These are phyloP conservation scores for Neoboletus magnificus DNA, from an alignment of 768 basidiomycete genomes.

Conservation along the genomic window DNA sequence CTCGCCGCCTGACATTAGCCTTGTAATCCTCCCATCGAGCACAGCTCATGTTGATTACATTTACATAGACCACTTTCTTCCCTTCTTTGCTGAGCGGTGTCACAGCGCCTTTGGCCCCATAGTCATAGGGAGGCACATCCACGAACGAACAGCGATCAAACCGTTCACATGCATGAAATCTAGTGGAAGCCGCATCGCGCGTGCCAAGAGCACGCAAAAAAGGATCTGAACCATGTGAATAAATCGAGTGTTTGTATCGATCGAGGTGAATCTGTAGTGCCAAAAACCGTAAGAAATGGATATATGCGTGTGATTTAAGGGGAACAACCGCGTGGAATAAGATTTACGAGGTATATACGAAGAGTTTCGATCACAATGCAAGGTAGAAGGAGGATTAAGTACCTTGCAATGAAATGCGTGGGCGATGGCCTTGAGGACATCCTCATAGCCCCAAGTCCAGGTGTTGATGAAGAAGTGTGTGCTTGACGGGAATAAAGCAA, in stretches of 20 bases:
- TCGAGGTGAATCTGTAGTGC: constrained; percentile 77
- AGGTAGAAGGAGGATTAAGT: not conserved
- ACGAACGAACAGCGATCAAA: constrained; percentile 70
- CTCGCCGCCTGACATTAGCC: constrained; percentile 36
- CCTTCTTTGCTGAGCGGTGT: constrained; percentile 41
- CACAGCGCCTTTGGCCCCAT: not conserved
- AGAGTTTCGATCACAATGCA: not conserved
- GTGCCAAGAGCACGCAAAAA: constrained; percentile 61
- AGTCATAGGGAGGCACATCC: constrained; percentile 34
- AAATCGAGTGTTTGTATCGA: constrained; percentile 78
- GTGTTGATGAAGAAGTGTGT: constrained; percentile 85
- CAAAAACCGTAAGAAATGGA: constrained; percentile 3
- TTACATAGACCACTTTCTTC: constrained; percentile 74
- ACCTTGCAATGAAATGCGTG: constrained; percentile 64
- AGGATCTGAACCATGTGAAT: constrained; percentile 53
- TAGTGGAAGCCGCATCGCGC: constrained; percentile 54
- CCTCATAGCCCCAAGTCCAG: constrained; percentile 98
- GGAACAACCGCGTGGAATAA: not conserved
- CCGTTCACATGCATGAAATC: constrained; percentile 94
- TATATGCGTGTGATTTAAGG: constrained; percentile 2
- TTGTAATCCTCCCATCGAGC: constrained; percentile 52
- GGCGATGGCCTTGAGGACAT: constrained; percentile 75
- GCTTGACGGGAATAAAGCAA: constrained; percentile 59
- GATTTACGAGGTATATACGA: not conserved
- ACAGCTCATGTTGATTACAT: constrained; percentile 72